Percentiles rank a stretch among this genome's conserved stretches.
phyloP scores from a whole-genome alignment of 768 basidiomycete genomes.

The Saitozyma podzolica region DNA sequence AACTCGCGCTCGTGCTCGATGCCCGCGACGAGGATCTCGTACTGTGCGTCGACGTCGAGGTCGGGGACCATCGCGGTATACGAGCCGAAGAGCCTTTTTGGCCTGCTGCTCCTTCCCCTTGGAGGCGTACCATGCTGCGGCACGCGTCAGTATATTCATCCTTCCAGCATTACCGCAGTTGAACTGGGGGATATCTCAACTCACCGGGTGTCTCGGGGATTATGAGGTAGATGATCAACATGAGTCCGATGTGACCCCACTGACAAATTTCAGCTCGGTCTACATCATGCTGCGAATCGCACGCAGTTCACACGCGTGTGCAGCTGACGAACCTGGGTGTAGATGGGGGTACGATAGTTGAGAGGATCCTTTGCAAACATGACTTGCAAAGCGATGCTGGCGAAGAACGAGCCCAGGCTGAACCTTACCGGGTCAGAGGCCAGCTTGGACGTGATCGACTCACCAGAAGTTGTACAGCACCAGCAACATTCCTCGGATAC shows the following conservation, averaged over 20 bases:
- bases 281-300: no score
- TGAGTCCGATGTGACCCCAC: slow-evolving; percentile 17
- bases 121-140: slow-evolving; percentile 10
- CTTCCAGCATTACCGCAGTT: no score
- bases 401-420: slow-evolving; percentile 25
- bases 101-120: slow-evolving; percentile 17
- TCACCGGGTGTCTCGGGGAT: slow-evolving; percentile 16
- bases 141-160: not conserved
- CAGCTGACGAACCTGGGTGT: slow-evolving; percentile 11
- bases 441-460: slow-evolving; percentile 1
- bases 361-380: slow-evolving; percentile 8
- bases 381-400: slow-evolving; percentile 19
- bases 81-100: slow-evolving; percentile 3
- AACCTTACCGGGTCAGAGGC: slow-evolving; percentile 8
- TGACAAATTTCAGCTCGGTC: no score
- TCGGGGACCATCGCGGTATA: slow-evolving; percentile 17
- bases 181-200: no score
- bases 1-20: slow-evolving; percentile 5
- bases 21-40: slow-evolving; percentile 5
- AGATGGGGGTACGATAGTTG: slow-evolving; percentile 23
- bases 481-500: slow-evolving; percentile 23
- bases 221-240: slow-evolving; percentile 16
- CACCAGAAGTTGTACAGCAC: slow-evolving; percentile 23
- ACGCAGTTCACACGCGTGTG: no score
- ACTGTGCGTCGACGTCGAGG: slow-evolving; percentile 11